phyloP scores from a whole-genome alignment of 345 rosid genomes.

The Physaria fendleri region DNA sequence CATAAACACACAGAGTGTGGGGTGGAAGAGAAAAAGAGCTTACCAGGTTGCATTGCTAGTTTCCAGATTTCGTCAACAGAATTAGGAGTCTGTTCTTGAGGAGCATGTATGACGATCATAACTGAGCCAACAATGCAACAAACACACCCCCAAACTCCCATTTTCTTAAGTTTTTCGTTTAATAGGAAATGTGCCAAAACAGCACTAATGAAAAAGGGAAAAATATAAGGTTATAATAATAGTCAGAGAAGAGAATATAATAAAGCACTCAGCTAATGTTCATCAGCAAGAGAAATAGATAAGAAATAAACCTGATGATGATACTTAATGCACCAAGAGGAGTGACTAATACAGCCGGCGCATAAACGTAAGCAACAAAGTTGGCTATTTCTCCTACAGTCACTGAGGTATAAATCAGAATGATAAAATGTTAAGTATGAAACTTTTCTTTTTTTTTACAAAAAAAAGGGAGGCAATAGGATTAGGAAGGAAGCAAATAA shows the following conservation, averaged over 20 bases:
- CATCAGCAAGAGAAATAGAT: too few species aligned
- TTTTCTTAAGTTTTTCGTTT: slow-evolving; percentile 62
- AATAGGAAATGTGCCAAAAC: slow-evolving; percentile 79
- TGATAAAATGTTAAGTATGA: too few species aligned
- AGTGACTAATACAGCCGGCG: slow-evolving; percentile 89
- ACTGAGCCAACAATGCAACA: slow-evolving; percentile 86
- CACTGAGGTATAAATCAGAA: slow-evolving; percentile 37
- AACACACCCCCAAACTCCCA: slow-evolving; percentile 83
- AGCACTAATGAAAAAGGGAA: slow-evolving; percentile 41
- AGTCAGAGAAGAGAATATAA: neutral
- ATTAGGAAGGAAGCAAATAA: too few species aligned
- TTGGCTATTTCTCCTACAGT: slow-evolving; percentile 84
- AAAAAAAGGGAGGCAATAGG: too few species aligned
- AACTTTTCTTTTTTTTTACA: too few species aligned
- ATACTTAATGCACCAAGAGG: slow-evolving; percentile 92
- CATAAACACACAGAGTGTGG: neutral
- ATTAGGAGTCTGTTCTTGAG: slow-evolving; percentile 71
- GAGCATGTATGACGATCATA: slow-evolving; percentile 81
- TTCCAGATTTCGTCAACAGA: slow-evolving; percentile 81
- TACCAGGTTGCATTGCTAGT: slow-evolving; percentile 82
- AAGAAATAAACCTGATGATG: slow-evolving; percentile 68
- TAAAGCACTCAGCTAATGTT: neutral
- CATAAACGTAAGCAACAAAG: slow-evolving; percentile 89
- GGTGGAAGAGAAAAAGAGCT: neutral
- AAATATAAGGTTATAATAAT: neutral